phyloP scores from a whole-genome alignment of 73 alveolate species.

The Paraurostyla sp. region DNA sequence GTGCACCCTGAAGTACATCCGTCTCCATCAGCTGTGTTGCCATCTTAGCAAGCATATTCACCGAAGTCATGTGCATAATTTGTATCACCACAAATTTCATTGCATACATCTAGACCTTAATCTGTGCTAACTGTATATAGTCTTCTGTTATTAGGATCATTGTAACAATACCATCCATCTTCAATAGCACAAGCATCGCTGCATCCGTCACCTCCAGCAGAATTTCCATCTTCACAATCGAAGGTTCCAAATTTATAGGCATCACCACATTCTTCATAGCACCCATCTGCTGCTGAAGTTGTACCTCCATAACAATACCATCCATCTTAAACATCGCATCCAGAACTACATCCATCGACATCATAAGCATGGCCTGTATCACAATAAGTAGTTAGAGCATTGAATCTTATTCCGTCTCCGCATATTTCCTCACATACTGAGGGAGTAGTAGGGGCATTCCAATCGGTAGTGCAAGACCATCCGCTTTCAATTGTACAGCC shows the following conservation, averaged over 20 bases:
- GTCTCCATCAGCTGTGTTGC: background rate
- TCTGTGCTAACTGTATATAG: too few relatives aligned
- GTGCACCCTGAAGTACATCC: background rate
- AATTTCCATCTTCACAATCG: slow-evolving; percentile 58
- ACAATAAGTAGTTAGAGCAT: background rate
- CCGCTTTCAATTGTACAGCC: slow-evolving; percentile 58
- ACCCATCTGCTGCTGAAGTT: background rate
- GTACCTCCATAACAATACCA: slow-evolving; percentile 61
- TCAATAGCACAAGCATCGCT: slow-evolving; percentile 51
- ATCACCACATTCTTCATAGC: slow-evolving; percentile 31
- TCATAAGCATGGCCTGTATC: slow-evolving; percentile 59
- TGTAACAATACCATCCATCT: slow-evolving; percentile 24
- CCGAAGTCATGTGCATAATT: too few relatives aligned
- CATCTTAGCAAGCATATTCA: background rate
- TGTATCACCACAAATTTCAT: slow-evolving; percentile 64
- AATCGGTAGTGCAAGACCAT: background rate
- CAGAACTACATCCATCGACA: slow-evolving; percentile 66
- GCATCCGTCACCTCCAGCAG: slow-evolving; percentile 6
- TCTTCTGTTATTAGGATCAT: too few relatives aligned
- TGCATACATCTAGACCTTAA: slow-evolving; percentile 22
- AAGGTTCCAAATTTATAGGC: background rate
- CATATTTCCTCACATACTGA: too few relatives aligned
- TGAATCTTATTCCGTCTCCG: slow-evolving; percentile 58
- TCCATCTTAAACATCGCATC: slow-evolving; percentile 57
- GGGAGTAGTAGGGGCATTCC: too few relatives aligned